phyloP scores from a whole-genome alignment of 2,329 filamentous ascomycete species.

The Colletotrichum orchidophilum region DNA sequence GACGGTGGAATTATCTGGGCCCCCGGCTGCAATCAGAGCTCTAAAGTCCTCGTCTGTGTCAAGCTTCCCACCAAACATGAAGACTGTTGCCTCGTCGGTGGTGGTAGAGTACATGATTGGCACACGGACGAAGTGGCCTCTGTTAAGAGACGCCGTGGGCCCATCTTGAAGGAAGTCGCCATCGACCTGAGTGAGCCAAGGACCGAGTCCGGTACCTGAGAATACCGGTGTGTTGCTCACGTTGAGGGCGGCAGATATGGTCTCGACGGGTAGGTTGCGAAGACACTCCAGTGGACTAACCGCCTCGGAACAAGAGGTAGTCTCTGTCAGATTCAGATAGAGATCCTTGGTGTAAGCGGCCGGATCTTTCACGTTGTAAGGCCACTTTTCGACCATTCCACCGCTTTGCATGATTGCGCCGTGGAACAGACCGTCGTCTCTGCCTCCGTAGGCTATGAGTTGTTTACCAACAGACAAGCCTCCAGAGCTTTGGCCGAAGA shows the following conservation, averaged over 20 bases:
- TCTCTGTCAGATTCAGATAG: not conserved
- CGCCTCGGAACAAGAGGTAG: not conserved
- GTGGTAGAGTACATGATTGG: not conserved
- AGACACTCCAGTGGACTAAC: not conserved
- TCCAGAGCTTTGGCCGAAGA: conserved; percentile 54
- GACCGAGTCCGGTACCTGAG: not conserved
- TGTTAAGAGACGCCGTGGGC: not conserved
- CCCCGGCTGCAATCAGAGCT: not conserved
- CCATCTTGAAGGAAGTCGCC: not conserved
- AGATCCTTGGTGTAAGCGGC: not conserved
- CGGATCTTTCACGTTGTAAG: not conserved
- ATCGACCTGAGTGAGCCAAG: not conserved
- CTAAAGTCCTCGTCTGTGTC: not conserved
- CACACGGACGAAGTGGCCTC: not conserved
- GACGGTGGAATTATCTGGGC: not conserved
- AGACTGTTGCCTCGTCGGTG: not conserved
- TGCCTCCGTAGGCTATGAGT: not conserved
- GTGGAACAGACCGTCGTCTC: not conserved
- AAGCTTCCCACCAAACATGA: not conserved
- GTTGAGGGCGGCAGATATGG: not conserved
- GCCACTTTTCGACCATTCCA: not conserved
- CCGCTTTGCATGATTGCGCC: not conserved
- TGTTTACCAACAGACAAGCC: not conserved
- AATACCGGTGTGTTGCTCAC: not conserved
- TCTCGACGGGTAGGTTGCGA: not conserved